Conservation (phyloP, 495 filamentous ascomycete genomes). For the Penicillium paradoxum region DNA sequence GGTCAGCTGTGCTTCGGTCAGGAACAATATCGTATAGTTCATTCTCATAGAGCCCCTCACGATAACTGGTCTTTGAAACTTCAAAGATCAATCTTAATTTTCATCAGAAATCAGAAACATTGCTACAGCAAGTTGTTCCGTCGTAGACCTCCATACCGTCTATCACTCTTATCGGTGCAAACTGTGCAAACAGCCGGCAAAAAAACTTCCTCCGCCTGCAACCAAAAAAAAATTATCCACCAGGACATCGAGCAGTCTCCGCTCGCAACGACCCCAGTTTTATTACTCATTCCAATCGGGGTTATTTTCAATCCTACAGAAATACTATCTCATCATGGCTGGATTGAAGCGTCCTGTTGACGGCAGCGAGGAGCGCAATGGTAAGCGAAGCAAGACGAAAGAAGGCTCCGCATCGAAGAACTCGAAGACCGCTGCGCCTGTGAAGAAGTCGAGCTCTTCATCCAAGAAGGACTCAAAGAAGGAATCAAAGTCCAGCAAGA, state of each 20-base stretch:
- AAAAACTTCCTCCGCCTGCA: conserved; percentile 34
- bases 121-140: too few species aligned
- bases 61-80: not conserved
- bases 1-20: not conserved
- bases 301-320: not conserved
- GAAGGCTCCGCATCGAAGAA: conserved; percentile 34
- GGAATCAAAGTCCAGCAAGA: conserved; percentile 22
- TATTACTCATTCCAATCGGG: conserved; percentile 7
- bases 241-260: conserved; percentile 21
- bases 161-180: conserved; percentile 34
- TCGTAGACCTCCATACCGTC: too few species aligned
- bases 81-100: not conserved
- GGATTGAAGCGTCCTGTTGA: conserved; percentile 44
- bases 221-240: conserved; percentile 32
- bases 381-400: conserved; percentile 46
- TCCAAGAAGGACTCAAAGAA: conserved; percentile 29
- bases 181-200: conserved; percentile 29
- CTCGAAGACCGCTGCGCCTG: conserved; percentile 25
- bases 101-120: too few species aligned
- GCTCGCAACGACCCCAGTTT: conserved; percentile 16
- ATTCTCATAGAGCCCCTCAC: not conserved
- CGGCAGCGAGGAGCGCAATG: conserved; percentile 41
- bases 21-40: not conserved
- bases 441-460: conserved; percentile 28
- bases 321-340: conserved; percentile 28